Conservation (phyloP, 1,284 basidiomycete genomes). For the Austroboletus novae-zelandiae region DNA sequence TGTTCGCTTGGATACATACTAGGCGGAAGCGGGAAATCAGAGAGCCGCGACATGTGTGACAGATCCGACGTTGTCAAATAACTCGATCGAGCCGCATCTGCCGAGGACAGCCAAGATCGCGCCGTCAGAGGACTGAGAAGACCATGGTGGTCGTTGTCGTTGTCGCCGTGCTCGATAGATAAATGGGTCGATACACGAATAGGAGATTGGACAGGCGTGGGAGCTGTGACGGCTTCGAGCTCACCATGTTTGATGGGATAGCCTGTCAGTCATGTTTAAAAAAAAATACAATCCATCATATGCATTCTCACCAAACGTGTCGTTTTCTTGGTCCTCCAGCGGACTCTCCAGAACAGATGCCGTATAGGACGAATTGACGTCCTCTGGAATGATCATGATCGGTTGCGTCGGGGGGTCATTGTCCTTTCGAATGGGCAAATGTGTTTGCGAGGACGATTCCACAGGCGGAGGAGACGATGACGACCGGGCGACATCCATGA, state of each 20-base stretch:
- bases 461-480: constrained; percentile 10
- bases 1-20: constrained; percentile 27
- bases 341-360: constrained; percentile 46
- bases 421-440: constrained; percentile 11
- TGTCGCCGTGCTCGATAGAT: constrained; percentile 16
- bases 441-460: constrained; percentile 5
- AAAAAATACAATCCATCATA: too few relatives aligned
- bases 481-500: constrained; percentile 26
- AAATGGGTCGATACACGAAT: constrained; percentile 23
- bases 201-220: constrained; percentile 11
- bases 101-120: constrained; percentile 35
- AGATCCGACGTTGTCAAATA: constrained; percentile 59
- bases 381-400: constrained; percentile 54
- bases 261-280: constrained; percentile 9
- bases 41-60: constrained; percentile 69
- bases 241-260: constrained; percentile 24
- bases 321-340: constrained; percentile 42
- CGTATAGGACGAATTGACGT: constrained; percentile 56
- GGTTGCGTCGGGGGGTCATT: constrained; percentile 31
- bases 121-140: constrained; percentile 11
- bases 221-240: constrained; percentile 13
- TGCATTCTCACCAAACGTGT: constrained; percentile 43
- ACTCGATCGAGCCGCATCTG: constrained; percentile 56
- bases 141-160: constrained; percentile 5
- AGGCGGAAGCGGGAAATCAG: constrained; percentile 70